Percentiles rank a stretch among this genome's conserved stretches.
Conservation (phyloP, 192 early-diverging fungal species). For the Dissophora globulifera region DNA sequence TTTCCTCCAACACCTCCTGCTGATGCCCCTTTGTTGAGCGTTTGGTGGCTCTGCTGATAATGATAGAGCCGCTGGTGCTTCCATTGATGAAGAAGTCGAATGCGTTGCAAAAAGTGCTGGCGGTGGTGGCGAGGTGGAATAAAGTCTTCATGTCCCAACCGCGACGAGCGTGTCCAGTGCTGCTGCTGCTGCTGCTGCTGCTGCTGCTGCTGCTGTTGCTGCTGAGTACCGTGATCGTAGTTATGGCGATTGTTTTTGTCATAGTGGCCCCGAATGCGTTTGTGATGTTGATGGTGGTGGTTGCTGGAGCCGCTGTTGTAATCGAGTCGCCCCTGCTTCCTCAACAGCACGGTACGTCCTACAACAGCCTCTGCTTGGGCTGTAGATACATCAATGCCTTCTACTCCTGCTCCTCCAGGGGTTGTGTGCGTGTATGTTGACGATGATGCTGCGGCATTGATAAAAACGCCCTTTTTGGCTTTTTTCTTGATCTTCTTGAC, state of each 20-base stretch:
- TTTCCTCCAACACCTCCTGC: not conserved
- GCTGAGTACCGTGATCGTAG: not conserved
- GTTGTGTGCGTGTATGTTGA: no score
- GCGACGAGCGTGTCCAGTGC: not conserved
- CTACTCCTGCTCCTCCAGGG: not conserved
- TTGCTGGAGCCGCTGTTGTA: not conserved
- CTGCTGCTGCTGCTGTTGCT: constrained; percentile 11
- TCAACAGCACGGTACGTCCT: constrained; percentile 4
- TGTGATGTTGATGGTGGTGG: not conserved
- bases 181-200: constrained; percentile 7
- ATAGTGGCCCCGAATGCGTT: no score
- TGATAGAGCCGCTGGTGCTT: not conserved
- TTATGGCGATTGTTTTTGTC: not conserved
- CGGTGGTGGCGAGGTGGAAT: constrained; percentile 12
- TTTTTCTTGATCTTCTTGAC: constrained; percentile 10
- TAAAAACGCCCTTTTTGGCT: constrained; percentile 13
- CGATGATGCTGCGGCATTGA: not conserved
- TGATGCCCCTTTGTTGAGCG: not conserved
- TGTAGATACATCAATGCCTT: no score
- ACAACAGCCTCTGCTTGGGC: no score
- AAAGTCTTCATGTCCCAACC: constrained; percentile 11
- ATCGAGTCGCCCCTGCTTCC: not conserved
- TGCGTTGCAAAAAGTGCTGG: constrained; percentile 8
- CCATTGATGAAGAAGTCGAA: not conserved
- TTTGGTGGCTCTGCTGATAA: not conserved